A percentile compares a stretch with the other conserved stretches of the same genome.
Evolutionary conservation across 2,329 filamentous ascomycete species (phyloP).

Genomic region (Colletotrichum lindemuthianum): DNA sequence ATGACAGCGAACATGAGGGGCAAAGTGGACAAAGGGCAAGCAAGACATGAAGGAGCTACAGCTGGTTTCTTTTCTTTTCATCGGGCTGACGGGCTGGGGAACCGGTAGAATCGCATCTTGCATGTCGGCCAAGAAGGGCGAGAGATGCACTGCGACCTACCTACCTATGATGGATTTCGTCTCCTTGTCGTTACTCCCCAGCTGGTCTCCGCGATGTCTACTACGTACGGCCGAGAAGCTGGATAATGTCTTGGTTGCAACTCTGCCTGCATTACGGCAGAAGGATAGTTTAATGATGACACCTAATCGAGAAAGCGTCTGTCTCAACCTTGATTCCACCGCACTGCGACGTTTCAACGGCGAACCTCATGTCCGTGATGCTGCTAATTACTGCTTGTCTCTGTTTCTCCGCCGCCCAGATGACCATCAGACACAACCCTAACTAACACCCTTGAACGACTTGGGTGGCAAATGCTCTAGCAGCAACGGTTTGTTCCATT

Average conservation of each 20-base stretch:
- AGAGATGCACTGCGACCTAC: conserved; percentile 11
- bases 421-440: background rate
- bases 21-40: background rate
- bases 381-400: conserved; percentile 18
- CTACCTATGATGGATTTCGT: background rate
- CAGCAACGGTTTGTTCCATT: conserved; percentile 9
- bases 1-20: conserved; percentile 24
- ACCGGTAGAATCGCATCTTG: conserved; percentile 4
- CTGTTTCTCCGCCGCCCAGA: conserved; percentile 8
- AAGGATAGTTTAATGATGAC: conserved; percentile 20
- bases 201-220: conserved; percentile 10
- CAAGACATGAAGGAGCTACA: conserved; percentile 2
- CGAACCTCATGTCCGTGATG: conserved; percentile 12
- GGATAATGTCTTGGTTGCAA: conserved; percentile 4
- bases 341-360: conserved; percentile 29
- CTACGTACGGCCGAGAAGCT: conserved; percentile 19
- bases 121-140: conserved; percentile 11
- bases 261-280: conserved; percentile 11
- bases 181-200: too few species aligned
- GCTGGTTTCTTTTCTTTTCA: conserved; percentile 4
- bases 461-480: conserved; percentile 11
- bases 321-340: conserved; percentile 24
- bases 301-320: conserved; percentile 25
- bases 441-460: conserved; percentile 5
- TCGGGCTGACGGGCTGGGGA: conserved; percentile 11